Base-by-base conservation (phyloP, 2,329 filamentous ascomycete genomes). In the Hypoxylon sp. region DNA sequence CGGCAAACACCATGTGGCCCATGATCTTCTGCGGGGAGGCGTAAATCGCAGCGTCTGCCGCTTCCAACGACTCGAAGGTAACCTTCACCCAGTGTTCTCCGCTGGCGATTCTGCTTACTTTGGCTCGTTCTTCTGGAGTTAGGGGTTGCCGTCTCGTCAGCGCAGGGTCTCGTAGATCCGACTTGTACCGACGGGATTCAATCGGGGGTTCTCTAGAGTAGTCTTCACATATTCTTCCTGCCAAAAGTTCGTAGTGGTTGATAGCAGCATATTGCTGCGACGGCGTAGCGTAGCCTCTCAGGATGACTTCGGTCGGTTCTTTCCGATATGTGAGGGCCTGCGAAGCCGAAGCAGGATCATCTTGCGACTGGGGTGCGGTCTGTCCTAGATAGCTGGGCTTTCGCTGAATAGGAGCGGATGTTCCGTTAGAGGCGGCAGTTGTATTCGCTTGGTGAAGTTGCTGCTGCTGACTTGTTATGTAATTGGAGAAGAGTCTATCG, bases 41-140 rank as follows among this genome's bases (percentile, higher is more conserved):
- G 73, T 85, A 90, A 43, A 89, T 79, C 20, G 91, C 91, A 10
- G 87, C 82, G 62, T 91, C 89, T 19, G 90, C 91, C 1, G 90
- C 89, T 69, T 90, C 85, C 50, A 85, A 83, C 43, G 88, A 91
- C 77, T 93, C 91, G 72, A 93, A 94, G 0, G 91, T 94, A 57
- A 94, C 83, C 76, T 93, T 93, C 71, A 97, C 93, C 94, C 94
- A 98, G 81, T 97, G 92, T 70, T 91, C 86, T 44, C 94, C 94
- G 51, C 93, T 91, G 47, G 90, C 90, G 65, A 92, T 93, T 64
- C 85, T 87, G 78, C 94, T 93, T 73, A 94, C 92, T 76, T 94
- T 91, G 55, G 85, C 83, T 58, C 93, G 87, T 71, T 96, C 92
- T 37, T 90, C 89, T 17, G 85, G 79, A 1, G 89, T 91, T 54